These are phyloP conservation scores for Chlorella sp. DNA, from an alignment of 139 green algal species.

Conservation along the genomic window DNA sequence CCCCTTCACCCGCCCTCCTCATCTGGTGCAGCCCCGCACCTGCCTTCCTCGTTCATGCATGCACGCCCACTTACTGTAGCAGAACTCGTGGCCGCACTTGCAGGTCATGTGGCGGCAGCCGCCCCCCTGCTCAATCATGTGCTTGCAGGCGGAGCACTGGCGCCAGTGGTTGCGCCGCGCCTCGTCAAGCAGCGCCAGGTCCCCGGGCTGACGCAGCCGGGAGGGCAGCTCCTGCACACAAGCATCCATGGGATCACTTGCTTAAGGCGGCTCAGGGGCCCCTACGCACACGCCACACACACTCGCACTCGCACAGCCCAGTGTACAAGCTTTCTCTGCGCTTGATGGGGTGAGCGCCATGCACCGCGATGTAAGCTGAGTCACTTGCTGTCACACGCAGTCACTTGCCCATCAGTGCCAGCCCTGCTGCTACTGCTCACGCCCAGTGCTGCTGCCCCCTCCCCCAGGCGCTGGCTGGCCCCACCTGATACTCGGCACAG, in stretches of 20 bases:
- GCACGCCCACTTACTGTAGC: too few relatives aligned
- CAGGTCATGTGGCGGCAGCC: conserved; percentile 71
- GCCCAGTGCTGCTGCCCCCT: not conserved
- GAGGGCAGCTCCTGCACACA: conserved; percentile 49
- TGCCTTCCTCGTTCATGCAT: too few relatives aligned
- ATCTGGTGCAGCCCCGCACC: too few relatives aligned
- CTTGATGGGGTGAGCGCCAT: too few relatives aligned
- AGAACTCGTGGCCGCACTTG: conserved; percentile 63
- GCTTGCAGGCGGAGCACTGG: conserved; percentile 55
- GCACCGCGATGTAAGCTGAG: too few relatives aligned
- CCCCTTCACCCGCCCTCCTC: too few relatives aligned
- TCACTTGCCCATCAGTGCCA: not conserved
- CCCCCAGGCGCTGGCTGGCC: too few relatives aligned
- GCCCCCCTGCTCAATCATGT: conserved; percentile 58
- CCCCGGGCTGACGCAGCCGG: conserved; percentile 50
- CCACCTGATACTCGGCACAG: conserved; percentile 54
- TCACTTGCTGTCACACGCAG: too few relatives aligned
- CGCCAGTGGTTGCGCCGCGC: conserved; percentile 37
- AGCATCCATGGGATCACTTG: not conserved
- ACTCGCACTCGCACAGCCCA: too few relatives aligned
- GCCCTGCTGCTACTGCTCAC: not conserved
- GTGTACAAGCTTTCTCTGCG: too few relatives aligned
- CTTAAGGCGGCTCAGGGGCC: too few relatives aligned
- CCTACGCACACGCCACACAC: too few relatives aligned
- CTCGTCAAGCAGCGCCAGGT: conserved; percentile 52